Base-by-base conservation (phyloP, 352 stramenopile species). In the Lagenidium giganteum region DNA sequence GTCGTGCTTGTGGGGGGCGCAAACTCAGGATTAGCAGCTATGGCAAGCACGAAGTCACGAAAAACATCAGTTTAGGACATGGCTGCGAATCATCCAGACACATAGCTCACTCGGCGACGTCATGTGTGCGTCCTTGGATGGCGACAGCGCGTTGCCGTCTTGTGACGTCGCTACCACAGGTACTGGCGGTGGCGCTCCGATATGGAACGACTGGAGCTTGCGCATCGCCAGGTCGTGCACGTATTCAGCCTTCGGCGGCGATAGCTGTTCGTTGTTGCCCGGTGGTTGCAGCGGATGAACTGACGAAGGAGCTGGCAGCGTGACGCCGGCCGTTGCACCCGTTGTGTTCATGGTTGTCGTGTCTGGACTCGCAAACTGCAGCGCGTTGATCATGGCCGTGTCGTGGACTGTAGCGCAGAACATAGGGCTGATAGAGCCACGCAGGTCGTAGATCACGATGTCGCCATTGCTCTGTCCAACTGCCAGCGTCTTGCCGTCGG, bases 401-500 rank as follows among this genome's bases (percentile, higher is more conserved):
- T 85, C 72, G 33, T 71, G 54, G 0, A 67, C 67, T 0, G 54
- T 56, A 1, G 53, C 69, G 12, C 59, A 64, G 27, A 75, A 78
- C 2, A 87, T 42, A 12, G 77, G 73, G 4, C 65, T 85, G 50
- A 86, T 85, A 4, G 58, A 61, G 14, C 73, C 70, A 8, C 77
- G 67, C 7, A 89, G 49, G 45, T 89, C 77, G 49, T 83, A 87
- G 18, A 87, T 37, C 3, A 83, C 40, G 18, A 89, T 69, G 17
- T 82, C 64, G 14, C 76, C 76, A 3, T 34, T 64, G 22, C 50
- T 73, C 1, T 67, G 82, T 4, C 72, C 72, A 0, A 83, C 63
- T 14, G 70, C 67, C 1, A 86, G 58, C 8, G 74, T 87, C 31
- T 87, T 87, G 7, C 70, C 74, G 46, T 84, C 74, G 5, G 66